phyloP scores from a whole-genome alignment of 164 flowering plant species.

The Aristolochia californica region DNA sequence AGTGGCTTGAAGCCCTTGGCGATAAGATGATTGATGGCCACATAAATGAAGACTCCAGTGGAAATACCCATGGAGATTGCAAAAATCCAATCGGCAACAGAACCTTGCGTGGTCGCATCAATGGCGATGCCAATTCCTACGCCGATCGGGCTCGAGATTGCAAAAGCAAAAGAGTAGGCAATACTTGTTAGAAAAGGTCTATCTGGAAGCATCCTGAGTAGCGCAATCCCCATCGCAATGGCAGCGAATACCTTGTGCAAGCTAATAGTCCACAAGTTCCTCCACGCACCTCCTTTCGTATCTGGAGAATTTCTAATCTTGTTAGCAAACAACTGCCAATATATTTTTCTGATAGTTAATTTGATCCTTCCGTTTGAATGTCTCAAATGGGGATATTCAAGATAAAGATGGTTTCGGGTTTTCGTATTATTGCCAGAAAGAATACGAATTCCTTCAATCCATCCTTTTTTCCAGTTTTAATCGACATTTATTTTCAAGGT shows the following conservation, averaged over 20 bases:
- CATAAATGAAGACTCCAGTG: slow-evolving; percentile 72
- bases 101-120: slow-evolving; percentile 58
- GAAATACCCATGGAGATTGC: slow-evolving; percentile 79
- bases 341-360: no score
- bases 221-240: slow-evolving; percentile 77
- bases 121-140: slow-evolving; percentile 74
- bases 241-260: slow-evolving; percentile 87
- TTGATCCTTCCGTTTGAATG: no score
- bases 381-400: no score
- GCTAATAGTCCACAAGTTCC: slow-evolving; percentile 67
- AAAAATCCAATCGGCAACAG: slow-evolving; percentile 61
- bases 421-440: no score
- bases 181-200: slow-evolving; percentile 41
- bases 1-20: slow-evolving; percentile 62
- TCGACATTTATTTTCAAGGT: no score
- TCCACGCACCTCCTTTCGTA: slow-evolving; percentile 69
- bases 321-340: background rate
- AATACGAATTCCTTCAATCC: no score
- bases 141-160: slow-evolving; percentile 74
- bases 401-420: no score
- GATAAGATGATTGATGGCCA: slow-evolving; percentile 73
- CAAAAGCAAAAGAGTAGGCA: slow-evolving; percentile 71
- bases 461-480: no score
- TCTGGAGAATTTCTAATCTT: slow-evolving; percentile 19
- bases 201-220: slow-evolving; percentile 62